Evolutionary conservation across 192 early-diverging fungal species (phyloP).

Genomic region (Coemansia sp.): DNA sequence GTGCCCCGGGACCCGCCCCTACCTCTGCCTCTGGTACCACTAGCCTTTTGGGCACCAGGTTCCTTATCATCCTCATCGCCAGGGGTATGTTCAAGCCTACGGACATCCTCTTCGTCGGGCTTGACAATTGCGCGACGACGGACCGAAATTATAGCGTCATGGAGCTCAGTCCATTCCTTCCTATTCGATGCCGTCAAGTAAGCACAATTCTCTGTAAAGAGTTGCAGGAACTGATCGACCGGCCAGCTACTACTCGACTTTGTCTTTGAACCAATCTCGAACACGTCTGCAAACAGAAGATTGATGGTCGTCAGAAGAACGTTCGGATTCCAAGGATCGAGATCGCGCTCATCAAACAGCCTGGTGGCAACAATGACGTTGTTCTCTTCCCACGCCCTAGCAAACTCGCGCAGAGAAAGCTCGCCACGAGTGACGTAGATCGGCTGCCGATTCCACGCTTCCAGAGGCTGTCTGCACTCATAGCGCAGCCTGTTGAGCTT

Average conservation of each 20-base stretch:
- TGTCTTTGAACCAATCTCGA: neutral
- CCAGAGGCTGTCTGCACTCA: neutral
- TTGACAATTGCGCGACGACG: conserved; percentile 18
- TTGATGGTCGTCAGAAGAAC: conserved; percentile 13
- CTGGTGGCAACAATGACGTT: conserved; percentile 33
- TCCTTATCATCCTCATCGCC: neutral
- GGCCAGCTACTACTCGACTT: conserved; percentile 9
- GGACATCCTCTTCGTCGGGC: neutral
- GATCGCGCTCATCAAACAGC: conserved; percentile 9
- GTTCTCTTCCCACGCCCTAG: conserved; percentile 30
- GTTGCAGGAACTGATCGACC: conserved; percentile 17
- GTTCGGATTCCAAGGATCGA: conserved; percentile 13
- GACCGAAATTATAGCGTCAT: neutral
- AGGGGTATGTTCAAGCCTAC: neutral
- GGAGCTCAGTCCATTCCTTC: neutral
- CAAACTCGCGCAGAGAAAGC: conserved; percentile 36
- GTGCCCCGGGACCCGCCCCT: neutral
- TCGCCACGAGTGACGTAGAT: conserved; percentile 22
- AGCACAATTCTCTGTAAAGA: conserved; percentile 3
- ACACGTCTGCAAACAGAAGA: conserved; percentile 4
- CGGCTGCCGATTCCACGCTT: conserved; percentile 20
- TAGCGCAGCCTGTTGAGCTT: conserved; percentile 11
- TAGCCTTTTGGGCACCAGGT: neutral
- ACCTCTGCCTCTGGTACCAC: neutral
- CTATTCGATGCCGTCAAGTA: neutral